Percentiles rank a stretch among this genome's conserved stretches.
Conservation (phyloP, 768 basidiomycete species). For the Multifurca ochricompacta region DNA sequence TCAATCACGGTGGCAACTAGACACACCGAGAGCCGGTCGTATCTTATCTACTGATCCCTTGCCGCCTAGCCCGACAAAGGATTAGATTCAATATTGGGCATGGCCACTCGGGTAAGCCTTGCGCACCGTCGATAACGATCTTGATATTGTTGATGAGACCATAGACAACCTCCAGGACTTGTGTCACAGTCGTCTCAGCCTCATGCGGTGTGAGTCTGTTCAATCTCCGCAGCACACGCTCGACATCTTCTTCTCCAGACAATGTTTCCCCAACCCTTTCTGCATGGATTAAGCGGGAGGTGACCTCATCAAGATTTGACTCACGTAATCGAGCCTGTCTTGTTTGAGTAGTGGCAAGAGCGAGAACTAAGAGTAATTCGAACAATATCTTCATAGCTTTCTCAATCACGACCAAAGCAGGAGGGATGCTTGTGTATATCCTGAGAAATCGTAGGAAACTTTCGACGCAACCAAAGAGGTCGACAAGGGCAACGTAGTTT, state of each 20-base stretch:
- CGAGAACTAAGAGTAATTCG: constrained; percentile 1
- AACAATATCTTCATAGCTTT: constrained; percentile 8
- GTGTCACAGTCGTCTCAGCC: not conserved
- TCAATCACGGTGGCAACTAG: not conserved
- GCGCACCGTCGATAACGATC: not conserved
- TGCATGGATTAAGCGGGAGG: not conserved
- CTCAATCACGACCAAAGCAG: not conserved
- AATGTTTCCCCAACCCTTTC: not conserved
- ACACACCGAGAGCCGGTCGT: constrained; percentile 2
- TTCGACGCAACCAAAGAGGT: constrained; percentile 1
- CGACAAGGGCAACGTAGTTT: not conserved
- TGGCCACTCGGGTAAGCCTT: not conserved
- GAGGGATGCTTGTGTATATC: not conserved
- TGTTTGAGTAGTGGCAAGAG: not conserved
- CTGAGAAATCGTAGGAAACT: not conserved
- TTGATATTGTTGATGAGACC: not conserved
- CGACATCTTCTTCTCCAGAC: not conserved
- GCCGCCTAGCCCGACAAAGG: not conserved
- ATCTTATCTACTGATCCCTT: not conserved
- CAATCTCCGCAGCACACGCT: not conserved
- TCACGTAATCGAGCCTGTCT: not conserved
- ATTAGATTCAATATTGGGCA: not conserved
- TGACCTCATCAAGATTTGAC: not conserved
- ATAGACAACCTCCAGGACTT: constrained; percentile 5
- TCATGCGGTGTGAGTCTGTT: constrained; percentile 4